Base-by-base conservation (phyloP, 352 stramenopile species). In the Phytophthora pseudosyringae region DNA sequence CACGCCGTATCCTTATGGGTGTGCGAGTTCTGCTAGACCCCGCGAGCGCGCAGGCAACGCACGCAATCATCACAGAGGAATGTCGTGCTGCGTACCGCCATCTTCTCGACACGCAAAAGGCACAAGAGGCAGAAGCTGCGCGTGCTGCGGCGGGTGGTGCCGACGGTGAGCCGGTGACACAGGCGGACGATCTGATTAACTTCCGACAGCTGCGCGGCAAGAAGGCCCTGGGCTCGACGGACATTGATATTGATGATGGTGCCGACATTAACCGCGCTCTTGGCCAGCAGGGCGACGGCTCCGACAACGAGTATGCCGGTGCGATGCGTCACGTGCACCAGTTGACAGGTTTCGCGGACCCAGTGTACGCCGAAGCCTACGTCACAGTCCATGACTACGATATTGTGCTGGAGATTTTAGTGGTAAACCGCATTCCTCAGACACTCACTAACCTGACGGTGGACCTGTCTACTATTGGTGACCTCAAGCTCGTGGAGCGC, bases 361-460 rank as follows among this genome's bases (percentile, higher is more conserved):
- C 98, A 2, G 97, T 99, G 46, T 99, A 99, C 76, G 97, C 97
- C 18, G 98, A 99, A 78, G 98, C 98, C 12, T 97, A 97, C 59
- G 96, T 99, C n/a, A 99, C 97, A 16, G 98, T 99, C 18, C 98
- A 99, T 72, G 98, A 99, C 67, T 99, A 99, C 74, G 98, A 99
- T 81, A 99, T 99, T 80, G 90, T 99, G 64, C 82, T 99, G 52
- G 96, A 99, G 73, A 98, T 99, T 65, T 74, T 99, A 49, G 91
- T 99, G 25, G 98, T 99, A 51, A 99, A 99, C 80, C 95, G 98
- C 41, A 97, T 99, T 57, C 91, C 97, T 45, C 93, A 99, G 70
- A 99, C 98, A 13, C 83, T 99, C 35, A 98, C 97, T 57, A 99
- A 99, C 72, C 75, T 99, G 28, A 99, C 91, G 32, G 96, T 99